Evolutionary conservation across 257 asterid species (phyloP), one percentile per base, ranked within the genome.

Genomic region (Cruciata laevipes): DNA sequence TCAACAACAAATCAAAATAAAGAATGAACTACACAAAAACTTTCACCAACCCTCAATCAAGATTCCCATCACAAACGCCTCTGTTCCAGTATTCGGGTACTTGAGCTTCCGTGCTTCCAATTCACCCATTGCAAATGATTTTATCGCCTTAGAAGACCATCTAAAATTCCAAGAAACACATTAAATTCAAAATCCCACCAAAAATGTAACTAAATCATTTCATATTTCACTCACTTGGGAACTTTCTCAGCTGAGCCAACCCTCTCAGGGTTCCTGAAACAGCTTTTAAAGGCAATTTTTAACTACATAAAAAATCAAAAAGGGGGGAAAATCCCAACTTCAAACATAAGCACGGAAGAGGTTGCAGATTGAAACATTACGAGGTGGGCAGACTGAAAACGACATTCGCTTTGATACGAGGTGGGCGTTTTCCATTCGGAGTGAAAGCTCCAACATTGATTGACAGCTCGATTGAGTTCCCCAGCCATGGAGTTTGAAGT

Each of bases 141-240:
- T 86, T 42, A 88, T 83, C 25, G 93, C 90, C 84, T 81, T 88
- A 13, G 80, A 80, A 42, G 95, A 88, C 95, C 95, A 88, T 79
- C 93, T 88, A 76, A 67, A 68, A 77, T 76, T 68, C 66, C 78
- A 71, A 75, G 67, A 75, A 74, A 69, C 67, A 67, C 42, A 72
- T 74, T 75, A 81, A 78, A 16, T 74, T 78, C 66, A 38, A 70
- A 74, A 38, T 67, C 73, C 7, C 31, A 3, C 69, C 49, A 33
- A 33, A 24, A 67, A 70, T 35, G 55, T 44, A 68, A 44, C 21
- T 9, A 62, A 33, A 18, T 11, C 18, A 62, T 17, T 60, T 73
- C 59, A 84, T 59, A 56, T 67, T 31, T 31, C 30, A 83, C 89
- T 80, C 77, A 87, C 91, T 78, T 82, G 71, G 89, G 89, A 27